These are phyloP conservation scores for Metschnikowia matae DNA, from an alignment of 805 yeast species.

Conservation along the genomic window DNA sequence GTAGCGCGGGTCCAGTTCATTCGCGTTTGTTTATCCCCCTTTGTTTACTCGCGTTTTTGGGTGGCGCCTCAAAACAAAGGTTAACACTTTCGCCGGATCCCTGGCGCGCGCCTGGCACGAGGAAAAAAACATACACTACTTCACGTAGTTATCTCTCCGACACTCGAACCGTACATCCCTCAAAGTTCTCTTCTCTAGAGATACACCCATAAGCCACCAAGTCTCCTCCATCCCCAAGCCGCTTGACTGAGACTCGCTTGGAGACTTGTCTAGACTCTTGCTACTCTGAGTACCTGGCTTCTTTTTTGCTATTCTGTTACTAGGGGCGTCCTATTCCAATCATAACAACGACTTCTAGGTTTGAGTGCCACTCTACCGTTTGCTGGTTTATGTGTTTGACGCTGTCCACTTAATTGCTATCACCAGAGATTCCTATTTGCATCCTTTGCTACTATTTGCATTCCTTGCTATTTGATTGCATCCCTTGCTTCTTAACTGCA, in stretches of 20 bases:
- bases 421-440: neutral
- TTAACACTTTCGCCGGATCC: neutral
- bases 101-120: constrained; percentile 5
- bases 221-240: neutral
- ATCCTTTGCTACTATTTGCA: neutral
- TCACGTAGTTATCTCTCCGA: neutral
- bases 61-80: constrained; percentile 5
- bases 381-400: neutral
- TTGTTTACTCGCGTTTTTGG: constrained; percentile 13
- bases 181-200: constrained; percentile 1
- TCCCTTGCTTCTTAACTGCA: neutral
- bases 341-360: neutral
- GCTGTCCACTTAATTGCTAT: neutral
- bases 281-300: constrained; percentile 1
- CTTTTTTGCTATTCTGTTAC: neutral
- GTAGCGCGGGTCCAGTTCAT: neutral
- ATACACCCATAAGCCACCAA: neutral
- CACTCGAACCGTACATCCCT: neutral
- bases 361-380: neutral
- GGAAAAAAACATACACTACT: constrained; percentile 3
- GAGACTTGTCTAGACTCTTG: constrained; percentile 1
- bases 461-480: neutral
- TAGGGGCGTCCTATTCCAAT: neutral
- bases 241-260: constrained; percentile 1
- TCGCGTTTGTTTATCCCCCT: constrained; percentile 21